phyloP scores from a whole-genome alignment of 495 filamentous ascomycete species.

The Penicillium canescens region DNA sequence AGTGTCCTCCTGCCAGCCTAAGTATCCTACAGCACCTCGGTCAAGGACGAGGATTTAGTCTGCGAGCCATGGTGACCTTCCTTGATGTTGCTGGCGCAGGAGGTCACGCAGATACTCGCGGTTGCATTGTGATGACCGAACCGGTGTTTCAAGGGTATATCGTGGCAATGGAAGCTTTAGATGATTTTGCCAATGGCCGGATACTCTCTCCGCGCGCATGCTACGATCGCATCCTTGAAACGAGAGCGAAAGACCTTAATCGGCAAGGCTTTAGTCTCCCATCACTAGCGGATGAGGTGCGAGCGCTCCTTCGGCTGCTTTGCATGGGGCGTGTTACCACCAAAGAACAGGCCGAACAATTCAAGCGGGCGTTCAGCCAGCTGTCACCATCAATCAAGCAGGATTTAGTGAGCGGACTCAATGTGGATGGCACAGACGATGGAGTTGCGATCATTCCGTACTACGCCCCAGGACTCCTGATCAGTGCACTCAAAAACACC shows the following conservation, averaged over 20 bases:
- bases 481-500: slow-evolving; percentile 5
- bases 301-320: slow-evolving; percentile 24
- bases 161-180: slow-evolving; percentile 18
- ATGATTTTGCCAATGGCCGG: slow-evolving; percentile 14
- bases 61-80: slow-evolving; percentile 32
- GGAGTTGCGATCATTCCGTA: slow-evolving; percentile 22
- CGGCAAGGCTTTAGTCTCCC: not conserved
- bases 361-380: slow-evolving; percentile 13
- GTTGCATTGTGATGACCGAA: slow-evolving; percentile 33
- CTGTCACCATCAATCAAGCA: slow-evolving; percentile 3
- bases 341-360: slow-evolving; percentile 9
- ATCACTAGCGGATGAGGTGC: not conserved
- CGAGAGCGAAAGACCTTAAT: not conserved
- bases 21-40: slow-evolving; percentile 17
- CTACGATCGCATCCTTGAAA: slow-evolving; percentile 23
- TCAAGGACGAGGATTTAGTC: slow-evolving; percentile 23
- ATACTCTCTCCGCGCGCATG: slow-evolving; percentile 14
- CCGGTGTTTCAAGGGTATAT: slow-evolving; percentile 29
- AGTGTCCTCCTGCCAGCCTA: slow-evolving; percentile 30
- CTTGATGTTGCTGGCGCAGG: slow-evolving; percentile 40
- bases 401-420: slow-evolving; percentile 20
- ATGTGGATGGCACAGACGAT: slow-evolving; percentile 22
- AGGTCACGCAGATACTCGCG: slow-evolving; percentile 32
- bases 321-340: slow-evolving; percentile 22
- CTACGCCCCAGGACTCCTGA: slow-evolving; percentile 22